Evolutionary conservation across 768 basidiomycete genomes (phyloP), one percentile per base, ranked within the genome.

Genomic region (Pholiota microspora): DNA sequence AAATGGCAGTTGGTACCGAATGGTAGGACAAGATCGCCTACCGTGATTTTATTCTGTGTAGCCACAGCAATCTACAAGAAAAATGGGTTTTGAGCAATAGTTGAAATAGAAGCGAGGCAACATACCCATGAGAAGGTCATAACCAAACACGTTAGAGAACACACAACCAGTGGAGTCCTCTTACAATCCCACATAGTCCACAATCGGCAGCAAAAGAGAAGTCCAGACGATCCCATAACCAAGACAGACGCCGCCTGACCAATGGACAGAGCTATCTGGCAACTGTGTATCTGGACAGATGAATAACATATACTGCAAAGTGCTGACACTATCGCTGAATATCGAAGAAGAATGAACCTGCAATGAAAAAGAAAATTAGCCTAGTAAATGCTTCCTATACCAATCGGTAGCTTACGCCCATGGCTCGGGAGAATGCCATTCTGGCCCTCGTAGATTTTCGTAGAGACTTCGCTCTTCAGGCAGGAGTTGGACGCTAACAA

Each of bases 1-100:
- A 72, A 67, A 45, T 66, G 63, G 44, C 73, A 74, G 53, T 72
- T 72, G 16, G 68, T 69, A 15, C 68, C 69, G 29, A 71, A 68
- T 10, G 68, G 64, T 2, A 65, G 62, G 29, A 59, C 51, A 31
- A 29, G 28, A 16, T 64, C 61, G 4, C 67, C 66, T 0, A 56
- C 57, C 10, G 64, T 57, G 3, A 67, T 65, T 21, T 53, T 63
- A 27, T 68, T 66, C 32, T 68, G 68, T 29, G 67, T 63, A 4
- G 64, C 69, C 10, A 71, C 68, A 7, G 69, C 67, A 34, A 71
- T 63, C 73, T 73, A 47, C 2, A 32, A 15, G 6, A 9, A 23
- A 2, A 18, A 21, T 13, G 10, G 44, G 29, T 42, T 45, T 45
- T 49, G 10, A 32, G 29, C 8, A 2, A 9, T 40, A 27, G 23